phyloP scores from a whole-genome alignment of 495 filamentous ascomycete genomes.

The Corynascus novoguineensis region DNA sequence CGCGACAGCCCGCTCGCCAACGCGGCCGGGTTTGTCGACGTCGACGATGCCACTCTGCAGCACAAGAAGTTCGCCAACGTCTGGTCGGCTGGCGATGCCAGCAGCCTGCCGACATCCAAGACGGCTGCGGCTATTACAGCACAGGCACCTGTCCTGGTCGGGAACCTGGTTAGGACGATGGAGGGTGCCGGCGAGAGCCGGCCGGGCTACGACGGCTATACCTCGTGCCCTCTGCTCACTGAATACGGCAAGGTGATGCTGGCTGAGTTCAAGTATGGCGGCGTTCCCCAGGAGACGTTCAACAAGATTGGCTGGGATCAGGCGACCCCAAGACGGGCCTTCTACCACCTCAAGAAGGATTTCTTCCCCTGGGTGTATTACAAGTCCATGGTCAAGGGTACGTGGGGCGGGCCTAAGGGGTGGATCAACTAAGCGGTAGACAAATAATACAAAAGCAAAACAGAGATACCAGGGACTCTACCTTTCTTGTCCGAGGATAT shows the following conservation, averaged over 20 bases:
- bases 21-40: constrained; percentile 58
- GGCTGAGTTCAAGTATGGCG: constrained; percentile 70
- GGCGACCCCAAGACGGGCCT: constrained; percentile 47
- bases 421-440: constrained; percentile 26
- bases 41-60: constrained; percentile 54
- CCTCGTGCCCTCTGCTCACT: constrained; percentile 62
- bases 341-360: constrained; percentile 65
- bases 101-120: constrained; percentile 61
- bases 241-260: constrained; percentile 63
- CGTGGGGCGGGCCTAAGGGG: constrained; percentile 58
- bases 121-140: constrained; percentile 62
- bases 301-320: constrained; percentile 53
- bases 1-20: constrained; percentile 55
- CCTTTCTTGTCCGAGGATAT: no score
- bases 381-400: constrained; percentile 54
- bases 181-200: constrained; percentile 51
- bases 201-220: constrained; percentile 59
- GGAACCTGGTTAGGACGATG: constrained; percentile 48
- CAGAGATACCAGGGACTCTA: no score
- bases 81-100: constrained; percentile 65
- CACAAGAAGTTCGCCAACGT: constrained; percentile 60
- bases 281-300: constrained; percentile 65
- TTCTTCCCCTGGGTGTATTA: constrained; percentile 66
- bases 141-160: constrained; percentile 56
- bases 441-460: neutral